Evolutionary conservation across 257 asterid genomes (phyloP), one percentile per base, ranked within the genome.

Genomic region (Rehmannia glutinosa): DNA sequence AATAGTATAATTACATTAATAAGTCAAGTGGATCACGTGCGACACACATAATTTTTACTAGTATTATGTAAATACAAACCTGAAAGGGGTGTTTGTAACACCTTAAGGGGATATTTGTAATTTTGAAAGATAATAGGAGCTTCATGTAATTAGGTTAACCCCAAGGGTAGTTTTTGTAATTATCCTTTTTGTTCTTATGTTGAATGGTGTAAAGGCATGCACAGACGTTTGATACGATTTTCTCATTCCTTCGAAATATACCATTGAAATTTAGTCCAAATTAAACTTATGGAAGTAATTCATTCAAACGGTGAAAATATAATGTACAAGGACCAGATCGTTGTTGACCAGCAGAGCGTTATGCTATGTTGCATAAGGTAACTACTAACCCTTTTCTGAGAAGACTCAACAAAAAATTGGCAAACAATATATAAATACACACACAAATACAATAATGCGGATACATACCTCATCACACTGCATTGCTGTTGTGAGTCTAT

Each of bases 401-500:
- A 9, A 25, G 36, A 39, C 32, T 35, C 46, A 10, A n/a, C 4
- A 38, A 13, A n/a, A n/a, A n/a, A n/a, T n/a, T n/a, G n/a, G n/a
- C n/a, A n/a, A n/a, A n/a, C n/a, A n/a, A n/a, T 2, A 15, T 21
- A 39, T 2, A 27, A 1, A 36, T 12, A 6, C 16, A 3, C 7
- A 38, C 6, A 36, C 42, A 23, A 42, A 51, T 1, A 32, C 7
- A 42, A 28, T 27, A 25, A 58, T 20, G 49, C 20, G 36, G 63
- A 73, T 13, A 42, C 66, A 13, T 68, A 91, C 96, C 98, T 89
- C 96, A 51, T 92, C 97, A 70, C 98, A 92, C 76, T 92, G 98
- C 98, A 92, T 92, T 69, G 98, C 97, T 12, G 97, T 92, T 41
- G 98, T 92, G 70, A 89, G 96, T 80, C 98, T 81, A 60, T 92